Base-by-base conservation (phyloP, 129 eudicot genomes). In the Flaveria brownii region DNA sequence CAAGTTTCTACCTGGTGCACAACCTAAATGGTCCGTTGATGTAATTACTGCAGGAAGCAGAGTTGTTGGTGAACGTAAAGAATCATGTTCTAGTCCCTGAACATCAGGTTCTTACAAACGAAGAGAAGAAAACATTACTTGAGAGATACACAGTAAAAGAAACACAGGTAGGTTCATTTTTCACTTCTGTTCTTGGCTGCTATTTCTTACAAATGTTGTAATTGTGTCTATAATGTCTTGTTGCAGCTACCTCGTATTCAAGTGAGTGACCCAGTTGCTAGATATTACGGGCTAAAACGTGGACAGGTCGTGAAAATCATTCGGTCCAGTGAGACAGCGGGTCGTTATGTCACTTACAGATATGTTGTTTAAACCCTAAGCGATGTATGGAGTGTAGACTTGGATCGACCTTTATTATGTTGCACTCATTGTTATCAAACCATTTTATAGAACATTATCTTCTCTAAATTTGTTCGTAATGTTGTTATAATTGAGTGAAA, bases 91-190 rank as follows among this genome's bases (percentile, higher is more conserved):
- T 89, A 42, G 96, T 89, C 67, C 97, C 97, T 3, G 87, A 87
- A 74, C 97, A 89, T 70, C 93, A 89, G 72, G 67, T 88, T 71
- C 96, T 92, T 49, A 68, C 90, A 8, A 81, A 85, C 18, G 97
- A 92, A 41, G 97, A 92, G 56, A 92, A 92, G 86, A 92, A 84
- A 78, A 81, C 90, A 5, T 82, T 92, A 81, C 93, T 92, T 26
- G 91, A 92, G 65, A 89, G 97, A 80, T 92, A 89, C 72, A 89
- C 96, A 25, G 97, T 87, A 25, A 92, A 92, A 82, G 97, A 92
- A 87, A 89, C 96, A 6, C 96, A 89, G 93, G 85, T 85, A 1
- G 6, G 77, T 80, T 68, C 18, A 41, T 22, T 20, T 68, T 66
- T 51, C 42, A n/a, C 39, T 72, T 71, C 22, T 13, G 6, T 50